Conservation (phyloP, 1,284 basidiomycete genomes). For the Hemileccinum hortonii region DNA sequence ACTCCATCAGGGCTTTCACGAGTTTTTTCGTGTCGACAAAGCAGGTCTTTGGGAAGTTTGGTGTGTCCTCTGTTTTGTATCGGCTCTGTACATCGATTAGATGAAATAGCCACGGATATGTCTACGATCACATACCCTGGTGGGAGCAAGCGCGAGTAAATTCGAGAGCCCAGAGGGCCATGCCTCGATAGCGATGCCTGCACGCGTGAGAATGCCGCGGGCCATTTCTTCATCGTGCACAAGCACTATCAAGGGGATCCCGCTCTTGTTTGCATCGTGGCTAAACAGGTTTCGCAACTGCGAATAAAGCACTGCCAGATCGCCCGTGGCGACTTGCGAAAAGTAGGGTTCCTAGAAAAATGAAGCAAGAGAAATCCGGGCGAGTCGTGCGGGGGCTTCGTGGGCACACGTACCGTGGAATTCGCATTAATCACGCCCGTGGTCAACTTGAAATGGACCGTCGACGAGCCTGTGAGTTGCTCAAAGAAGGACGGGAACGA, state of each 20-base stretch:
- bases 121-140: slow-evolving; percentile 4
- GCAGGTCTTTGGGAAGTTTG: slow-evolving; percentile 1
- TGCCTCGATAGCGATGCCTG: slow-evolving; percentile 19
- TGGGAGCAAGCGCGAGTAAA: slow-evolving; percentile 13
- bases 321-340: slow-evolving; percentile 17
- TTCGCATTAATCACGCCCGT: slow-evolving; percentile 11
- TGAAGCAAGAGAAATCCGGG: background rate
- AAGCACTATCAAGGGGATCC: slow-evolving; percentile 28
- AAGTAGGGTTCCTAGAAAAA: slow-evolving; percentile 16
- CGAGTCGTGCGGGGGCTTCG: background rate
- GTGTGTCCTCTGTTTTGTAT: background rate
- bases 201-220: slow-evolving; percentile 20
- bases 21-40: slow-evolving; percentile 32
- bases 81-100: slow-evolving; percentile 10
- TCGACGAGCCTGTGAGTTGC: slow-evolving; percentile 10
- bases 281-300: slow-evolving; percentile 24
- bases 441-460: slow-evolving; percentile 23
- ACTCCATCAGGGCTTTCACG: slow-evolving; percentile 27
- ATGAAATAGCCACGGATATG: too few relatives aligned
- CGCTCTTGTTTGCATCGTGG: slow-evolving; percentile 17
- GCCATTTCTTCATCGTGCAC: slow-evolving; percentile 36
- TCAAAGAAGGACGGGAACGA: slow-evolving; percentile 28
- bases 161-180: slow-evolving; percentile 26
- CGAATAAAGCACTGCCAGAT: slow-evolving; percentile 12
- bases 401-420: slow-evolving; percentile 18